A percentile compares a stretch with the other conserved stretches of the same genome.
Conservation (phyloP, 108 stramenopile genomes). For the Pseudonitzschia multiseries region DNA sequence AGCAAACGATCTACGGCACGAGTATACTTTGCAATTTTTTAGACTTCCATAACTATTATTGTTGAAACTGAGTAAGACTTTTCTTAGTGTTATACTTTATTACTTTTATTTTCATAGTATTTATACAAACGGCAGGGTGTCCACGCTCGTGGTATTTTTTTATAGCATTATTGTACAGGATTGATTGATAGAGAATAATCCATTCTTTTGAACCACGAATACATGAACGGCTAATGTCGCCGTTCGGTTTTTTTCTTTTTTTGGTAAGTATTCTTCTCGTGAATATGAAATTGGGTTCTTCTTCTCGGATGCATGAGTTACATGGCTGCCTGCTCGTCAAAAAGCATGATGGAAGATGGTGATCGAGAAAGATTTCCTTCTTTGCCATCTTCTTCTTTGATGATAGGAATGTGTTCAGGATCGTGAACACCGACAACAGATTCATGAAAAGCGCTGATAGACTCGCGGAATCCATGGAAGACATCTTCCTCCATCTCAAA, state of each 20-base stretch:
- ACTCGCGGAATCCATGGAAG: constrained; percentile 34
- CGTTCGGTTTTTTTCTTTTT: constrained; percentile 17
- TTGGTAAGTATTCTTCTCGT: not conserved
- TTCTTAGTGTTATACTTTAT: not conserved
- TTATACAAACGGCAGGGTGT: constrained; percentile 30
- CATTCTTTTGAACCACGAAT: constrained; percentile 25
- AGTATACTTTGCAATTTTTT: too few species aligned
- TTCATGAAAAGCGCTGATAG: constrained; percentile 16
- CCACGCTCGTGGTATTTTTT: constrained; percentile 21
- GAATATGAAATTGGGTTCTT: not conserved
- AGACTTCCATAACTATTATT: too few species aligned
- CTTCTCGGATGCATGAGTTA: constrained; percentile 23
- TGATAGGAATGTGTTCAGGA: not conserved
- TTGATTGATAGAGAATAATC: not conserved
- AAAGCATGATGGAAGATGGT: constrained; percentile 64
- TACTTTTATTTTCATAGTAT: not conserved
- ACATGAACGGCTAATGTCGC: constrained; percentile 17
- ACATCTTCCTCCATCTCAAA: constrained; percentile 57
- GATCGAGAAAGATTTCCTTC: constrained; percentile 61
- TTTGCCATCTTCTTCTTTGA: constrained; percentile 26
- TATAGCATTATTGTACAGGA: constrained; percentile 22
- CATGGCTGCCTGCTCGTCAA: constrained; percentile 37
- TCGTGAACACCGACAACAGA: constrained; percentile 10
- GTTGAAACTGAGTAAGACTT: too few species aligned
- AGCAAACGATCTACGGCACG: too few species aligned